These are phyloP conservation scores for Colletotrichum caudatum DNA, from an alignment of 2,329 filamentous ascomycete genomes.

Conservation along the genomic window DNA sequence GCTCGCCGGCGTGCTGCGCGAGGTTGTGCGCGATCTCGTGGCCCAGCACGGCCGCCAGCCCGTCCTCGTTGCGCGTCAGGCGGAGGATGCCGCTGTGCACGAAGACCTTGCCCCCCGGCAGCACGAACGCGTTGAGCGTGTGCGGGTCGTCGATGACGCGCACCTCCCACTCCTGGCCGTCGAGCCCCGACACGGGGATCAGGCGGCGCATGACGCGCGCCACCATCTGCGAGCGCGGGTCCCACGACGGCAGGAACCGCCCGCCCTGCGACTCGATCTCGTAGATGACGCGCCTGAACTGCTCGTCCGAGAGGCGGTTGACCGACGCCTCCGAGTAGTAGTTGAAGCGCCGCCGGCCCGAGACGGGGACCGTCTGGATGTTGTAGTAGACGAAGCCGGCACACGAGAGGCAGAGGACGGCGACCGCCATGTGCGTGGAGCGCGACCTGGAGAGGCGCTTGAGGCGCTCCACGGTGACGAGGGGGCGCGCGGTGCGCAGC, in stretches of 20 bases:
- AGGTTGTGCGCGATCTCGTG: constrained; percentile 86
- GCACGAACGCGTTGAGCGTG: constrained; percentile 79
- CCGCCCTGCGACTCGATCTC: constrained; percentile 64
- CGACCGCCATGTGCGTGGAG: constrained; percentile 56
- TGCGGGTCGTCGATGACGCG: constrained; percentile 76
- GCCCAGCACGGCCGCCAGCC: constrained; percentile 79
- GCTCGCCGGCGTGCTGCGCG: constrained; percentile 76
- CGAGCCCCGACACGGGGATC: constrained; percentile 74
- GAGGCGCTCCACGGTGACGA: constrained; percentile 51
- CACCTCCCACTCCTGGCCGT: constrained; percentile 74
- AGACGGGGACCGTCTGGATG: constrained; percentile 79
- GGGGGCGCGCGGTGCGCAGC: constrained; percentile 50
- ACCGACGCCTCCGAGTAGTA: constrained; percentile 69
- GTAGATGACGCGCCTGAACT: constrained; percentile 69
- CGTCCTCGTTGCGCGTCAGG: constrained; percentile 75
- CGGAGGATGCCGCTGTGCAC: constrained; percentile 79
- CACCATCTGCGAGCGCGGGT: constrained; percentile 68
- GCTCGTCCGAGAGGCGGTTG: constrained; percentile 61
- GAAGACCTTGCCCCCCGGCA: constrained; percentile 84
- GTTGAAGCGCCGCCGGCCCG: constrained; percentile 80
- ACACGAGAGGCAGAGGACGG: constrained; percentile 58
- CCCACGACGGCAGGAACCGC: constrained; percentile 69
- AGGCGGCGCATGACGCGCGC: constrained; percentile 73
- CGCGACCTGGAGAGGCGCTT: constrained; percentile 46
- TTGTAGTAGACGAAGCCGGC: constrained; percentile 74